Conservation (phyloP, 208 protist species). For the Crithidia sp. region DNA sequence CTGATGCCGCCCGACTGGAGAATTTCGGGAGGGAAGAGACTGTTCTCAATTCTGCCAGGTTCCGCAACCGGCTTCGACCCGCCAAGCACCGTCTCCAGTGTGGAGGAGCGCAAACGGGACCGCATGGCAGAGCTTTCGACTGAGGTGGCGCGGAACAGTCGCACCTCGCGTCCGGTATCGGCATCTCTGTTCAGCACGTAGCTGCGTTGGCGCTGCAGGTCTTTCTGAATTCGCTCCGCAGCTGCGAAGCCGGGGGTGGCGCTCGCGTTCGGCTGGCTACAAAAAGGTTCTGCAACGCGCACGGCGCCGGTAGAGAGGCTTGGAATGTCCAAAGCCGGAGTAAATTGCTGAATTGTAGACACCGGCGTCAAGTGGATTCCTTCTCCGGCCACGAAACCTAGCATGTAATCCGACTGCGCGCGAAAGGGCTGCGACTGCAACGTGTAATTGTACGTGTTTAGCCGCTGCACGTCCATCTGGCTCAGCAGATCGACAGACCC, state of each 20-base stretch:
- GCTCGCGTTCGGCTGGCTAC: constrained; percentile 41
- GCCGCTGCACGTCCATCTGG: constrained; percentile 31
- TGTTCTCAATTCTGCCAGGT: constrained; percentile 47
- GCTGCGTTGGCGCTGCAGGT: constrained; percentile 80
- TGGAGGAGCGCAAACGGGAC: constrained; percentile 44
- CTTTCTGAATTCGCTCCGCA: constrained; percentile 69
- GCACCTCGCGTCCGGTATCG: constrained; percentile 52
- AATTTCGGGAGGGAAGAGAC: constrained; percentile 84
- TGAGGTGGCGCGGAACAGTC: constrained; percentile 50
- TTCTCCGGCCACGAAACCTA: constrained; percentile 57
- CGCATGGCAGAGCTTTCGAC: constrained; percentile 69
- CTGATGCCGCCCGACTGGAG: constrained; percentile 75
- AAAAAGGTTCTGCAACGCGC: constrained; percentile 43
- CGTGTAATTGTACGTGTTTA: constrained; percentile 64
- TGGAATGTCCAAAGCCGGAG: constrained; percentile 24
- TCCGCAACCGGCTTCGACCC: not conserved
- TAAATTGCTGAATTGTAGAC: constrained; percentile 52
- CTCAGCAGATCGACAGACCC: not conserved
- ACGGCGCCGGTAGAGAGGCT: constrained; percentile 18
- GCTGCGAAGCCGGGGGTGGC: constrained; percentile 45
- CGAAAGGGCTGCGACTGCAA: constrained; percentile 76
- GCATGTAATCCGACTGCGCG: constrained; percentile 67
- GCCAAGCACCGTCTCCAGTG: constrained; percentile 32
- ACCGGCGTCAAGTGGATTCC: constrained; percentile 80
- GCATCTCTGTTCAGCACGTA: constrained; percentile 72